These are phyloP conservation scores for Globisporangium barbulae DNA, from an alignment of 352 stramenopile genomes.

Conservation along the genomic window DNA sequence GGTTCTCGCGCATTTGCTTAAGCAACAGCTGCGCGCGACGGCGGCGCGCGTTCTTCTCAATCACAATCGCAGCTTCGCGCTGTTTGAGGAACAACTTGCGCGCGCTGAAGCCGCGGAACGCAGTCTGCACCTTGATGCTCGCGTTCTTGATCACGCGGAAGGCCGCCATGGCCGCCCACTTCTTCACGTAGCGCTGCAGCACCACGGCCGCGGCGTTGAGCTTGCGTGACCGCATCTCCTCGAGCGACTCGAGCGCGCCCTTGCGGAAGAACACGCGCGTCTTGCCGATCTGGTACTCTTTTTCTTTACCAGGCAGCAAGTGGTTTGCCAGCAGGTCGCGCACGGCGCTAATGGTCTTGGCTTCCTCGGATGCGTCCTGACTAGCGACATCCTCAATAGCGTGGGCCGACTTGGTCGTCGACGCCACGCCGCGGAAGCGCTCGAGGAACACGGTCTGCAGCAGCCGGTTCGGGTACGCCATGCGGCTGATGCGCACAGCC, in stretches of 20 bases:
- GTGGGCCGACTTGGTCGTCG: slow-evolving; percentile 5
- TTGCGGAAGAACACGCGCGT: slow-evolving; percentile 93
- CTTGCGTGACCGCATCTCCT: slow-evolving; percentile 79
- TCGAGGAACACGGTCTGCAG: slow-evolving; percentile 86
- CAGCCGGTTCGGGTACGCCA: slow-evolving; percentile 97
- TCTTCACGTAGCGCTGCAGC: slow-evolving; percentile 79
- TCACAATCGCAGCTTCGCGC: slow-evolving; percentile 48
- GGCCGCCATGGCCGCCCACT: slow-evolving; percentile 67
- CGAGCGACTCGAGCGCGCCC: slow-evolving; percentile 89
- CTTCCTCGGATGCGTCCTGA: slow-evolving; percentile 27
- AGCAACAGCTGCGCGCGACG: slow-evolving; percentile 61
- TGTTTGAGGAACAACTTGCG: slow-evolving; percentile 59
- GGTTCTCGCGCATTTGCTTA: slow-evolving; percentile 51
- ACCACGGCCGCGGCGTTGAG: slow-evolving; percentile 78
- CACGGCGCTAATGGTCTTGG: slow-evolving; percentile 36
- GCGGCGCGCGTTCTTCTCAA: slow-evolving; percentile 68
- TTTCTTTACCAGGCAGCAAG: slow-evolving; percentile 56
- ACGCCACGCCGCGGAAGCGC: slow-evolving; percentile 73
- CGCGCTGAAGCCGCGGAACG: slow-evolving; percentile 41
- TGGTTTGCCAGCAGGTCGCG: slow-evolving; percentile 57
- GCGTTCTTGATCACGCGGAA: slow-evolving; percentile 61
- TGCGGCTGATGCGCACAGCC: slow-evolving; percentile 96
- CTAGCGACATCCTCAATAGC: background rate
- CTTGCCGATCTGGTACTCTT: slow-evolving; percentile 86
- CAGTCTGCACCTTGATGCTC: slow-evolving; percentile 56